Evolutionary conservation across 2,329 filamentous ascomycete species (phyloP), one percentile per base, ranked within the genome.

Genomic region (Apiospora marii): DNA sequence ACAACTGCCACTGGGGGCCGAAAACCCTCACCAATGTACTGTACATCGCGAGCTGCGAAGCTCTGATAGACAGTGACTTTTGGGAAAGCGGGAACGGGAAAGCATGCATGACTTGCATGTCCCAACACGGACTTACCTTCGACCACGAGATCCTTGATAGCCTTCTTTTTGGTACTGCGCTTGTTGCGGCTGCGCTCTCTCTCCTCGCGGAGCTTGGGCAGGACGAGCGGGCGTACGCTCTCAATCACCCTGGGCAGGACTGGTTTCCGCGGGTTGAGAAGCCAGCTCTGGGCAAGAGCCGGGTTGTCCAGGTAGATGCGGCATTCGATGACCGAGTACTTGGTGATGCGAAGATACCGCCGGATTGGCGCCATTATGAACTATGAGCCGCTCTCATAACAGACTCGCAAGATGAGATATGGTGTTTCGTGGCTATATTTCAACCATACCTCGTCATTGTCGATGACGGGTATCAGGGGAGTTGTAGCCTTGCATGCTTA

Each of bases 231-330:
- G 13, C 93, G 92, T 70, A 98, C 92, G 73, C 92, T 93, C 80
- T 94, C 90, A 73, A 99, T 95, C 77, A 98, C 92, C 75, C 92
- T 92, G 51, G 92, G 91, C 19, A 99, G 89, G 22, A 96, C 89
- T 4, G 93, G 91, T 77, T 95, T 87, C 75, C 92, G 90, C 48
- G 93, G 88, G 78, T 93, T 92, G 75, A 98, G 89, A 24, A 99
- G 90, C 91, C 97, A 98, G 79, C 92, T 92, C 76, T 94, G 90
- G 34, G 91, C 90, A 74, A 98, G 90, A 16, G 92, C 90, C 0
- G 96, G 96, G 78, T 96, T 95, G 76, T 98, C 96, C 67, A 98
- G 91, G 83, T 98, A 98, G 77, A 99, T 96, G 76, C 95, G 95
- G 75, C 94, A 95, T 87, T 99, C 96, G n/a, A 99, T 89, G 44